phyloP scores from a whole-genome alignment of 2,329 filamentous ascomycete species.

The Aspergillus ibericus region DNA sequence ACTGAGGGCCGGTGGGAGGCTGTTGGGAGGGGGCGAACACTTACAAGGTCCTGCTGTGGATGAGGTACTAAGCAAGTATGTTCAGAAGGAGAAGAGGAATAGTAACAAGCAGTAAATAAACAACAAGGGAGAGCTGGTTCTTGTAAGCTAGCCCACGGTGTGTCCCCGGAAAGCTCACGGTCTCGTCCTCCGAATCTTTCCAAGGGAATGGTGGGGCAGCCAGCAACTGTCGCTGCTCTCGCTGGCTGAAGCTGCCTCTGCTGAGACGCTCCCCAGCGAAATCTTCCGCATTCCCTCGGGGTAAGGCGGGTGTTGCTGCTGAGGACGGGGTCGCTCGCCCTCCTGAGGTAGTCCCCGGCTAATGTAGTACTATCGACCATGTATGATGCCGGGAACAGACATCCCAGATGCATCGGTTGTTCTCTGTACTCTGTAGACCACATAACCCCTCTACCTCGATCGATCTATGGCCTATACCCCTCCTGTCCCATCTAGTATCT shows the following conservation, averaged over 20 bases:
- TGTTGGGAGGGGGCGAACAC: neutral
- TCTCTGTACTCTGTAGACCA: neutral
- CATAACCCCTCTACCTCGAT: neutral
- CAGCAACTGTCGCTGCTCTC: constrained; percentile 25
- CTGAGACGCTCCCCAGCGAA: constrained; percentile 31
- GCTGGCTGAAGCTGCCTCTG: constrained; percentile 29
- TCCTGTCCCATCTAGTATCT: neutral
- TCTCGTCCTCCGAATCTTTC: constrained; percentile 40
- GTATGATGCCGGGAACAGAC: neutral
- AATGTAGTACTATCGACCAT: neutral
- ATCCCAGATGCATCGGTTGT: neutral
- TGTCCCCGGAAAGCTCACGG: constrained; percentile 30
- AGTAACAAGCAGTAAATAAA: constrained; percentile 1
- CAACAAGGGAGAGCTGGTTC: constrained; percentile 14
- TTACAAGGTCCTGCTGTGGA: neutral
- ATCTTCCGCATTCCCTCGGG: constrained; percentile 41
- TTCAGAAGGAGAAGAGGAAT: constrained; percentile 10
- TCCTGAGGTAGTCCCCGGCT: neutral
- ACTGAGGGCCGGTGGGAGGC: neutral
- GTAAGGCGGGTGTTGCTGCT: constrained; percentile 25
- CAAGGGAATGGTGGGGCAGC: constrained; percentile 38
- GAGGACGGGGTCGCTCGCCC: neutral
- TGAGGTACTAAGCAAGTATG: constrained; percentile 1
- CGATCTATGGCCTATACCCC: neutral
- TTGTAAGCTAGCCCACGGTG: constrained; percentile 16